A percentile compares a stretch with the other conserved stretches of the same genome.
phyloP scores from a whole-genome alignment of 2,329 filamentous ascomycete species.

The Phyllosticta ampelicida region DNA sequence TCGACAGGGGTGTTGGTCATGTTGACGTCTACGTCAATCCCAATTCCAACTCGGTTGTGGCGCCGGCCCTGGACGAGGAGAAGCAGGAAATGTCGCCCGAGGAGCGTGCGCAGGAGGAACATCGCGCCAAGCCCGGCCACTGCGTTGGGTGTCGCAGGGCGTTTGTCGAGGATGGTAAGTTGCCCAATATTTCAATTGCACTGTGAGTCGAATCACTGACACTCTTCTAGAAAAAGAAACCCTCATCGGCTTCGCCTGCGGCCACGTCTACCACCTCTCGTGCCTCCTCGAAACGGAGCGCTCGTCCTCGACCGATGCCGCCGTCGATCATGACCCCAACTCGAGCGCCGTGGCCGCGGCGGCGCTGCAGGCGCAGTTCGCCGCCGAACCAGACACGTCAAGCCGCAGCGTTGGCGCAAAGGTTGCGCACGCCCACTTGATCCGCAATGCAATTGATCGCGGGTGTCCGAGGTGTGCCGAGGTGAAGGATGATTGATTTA shows the following conservation, averaged over 20 bases:
- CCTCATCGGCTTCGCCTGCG: constrained; percentile 69
- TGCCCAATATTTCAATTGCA: constrained; percentile 2
- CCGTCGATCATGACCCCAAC: background rate
- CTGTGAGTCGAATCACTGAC: background rate
- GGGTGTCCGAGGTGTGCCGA: constrained; percentile 38
- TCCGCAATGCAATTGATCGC: constrained; percentile 57
- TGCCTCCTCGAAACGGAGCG: constrained; percentile 47
- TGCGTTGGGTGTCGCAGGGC: constrained; percentile 29
- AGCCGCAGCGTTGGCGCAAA: constrained; percentile 69
- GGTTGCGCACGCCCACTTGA: constrained; percentile 71
- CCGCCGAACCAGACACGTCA: constrained; percentile 27
- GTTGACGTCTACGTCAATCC: constrained; percentile 23
- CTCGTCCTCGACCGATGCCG: background rate
- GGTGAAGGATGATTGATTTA: background rate
- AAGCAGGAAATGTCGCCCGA: constrained; percentile 12
- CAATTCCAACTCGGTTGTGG: constrained; percentile 17
- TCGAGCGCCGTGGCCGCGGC: constrained; percentile 32
- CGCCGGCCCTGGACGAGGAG: constrained; percentile 11
- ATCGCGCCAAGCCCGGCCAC: constrained; percentile 21
- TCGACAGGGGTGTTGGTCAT: constrained; percentile 30
- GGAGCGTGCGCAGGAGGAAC: background rate
- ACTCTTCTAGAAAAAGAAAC: constrained; percentile 50
- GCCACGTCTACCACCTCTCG: constrained; percentile 68
- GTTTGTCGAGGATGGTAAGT: constrained; percentile 29
- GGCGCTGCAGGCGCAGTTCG: constrained; percentile 33